These are phyloP conservation scores for Apiospora sp. DNA, from an alignment of 2,329 filamentous ascomycete genomes.

Conservation along the genomic window DNA sequence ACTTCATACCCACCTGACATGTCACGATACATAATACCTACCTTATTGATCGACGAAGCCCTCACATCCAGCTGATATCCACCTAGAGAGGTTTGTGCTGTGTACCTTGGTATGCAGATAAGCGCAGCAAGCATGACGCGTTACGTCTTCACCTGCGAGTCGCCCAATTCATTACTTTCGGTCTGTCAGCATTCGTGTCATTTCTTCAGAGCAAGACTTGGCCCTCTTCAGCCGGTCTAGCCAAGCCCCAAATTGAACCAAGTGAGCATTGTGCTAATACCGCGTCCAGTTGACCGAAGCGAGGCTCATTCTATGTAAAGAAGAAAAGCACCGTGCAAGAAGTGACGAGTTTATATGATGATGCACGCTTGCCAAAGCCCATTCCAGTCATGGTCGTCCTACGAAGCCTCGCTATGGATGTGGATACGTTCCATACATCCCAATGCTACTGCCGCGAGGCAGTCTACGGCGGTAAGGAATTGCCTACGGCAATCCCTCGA, in stretches of 20 bases:
- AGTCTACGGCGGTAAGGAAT: not conserved
- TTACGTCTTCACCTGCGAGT: not conserved
- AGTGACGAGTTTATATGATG: not conserved
- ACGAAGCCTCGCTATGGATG: not conserved
- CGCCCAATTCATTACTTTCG: not conserved
- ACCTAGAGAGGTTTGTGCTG: not conserved
- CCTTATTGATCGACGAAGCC: not conserved
- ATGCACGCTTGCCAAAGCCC: not conserved
- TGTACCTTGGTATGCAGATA: not conserved
- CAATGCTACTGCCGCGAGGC: not conserved
- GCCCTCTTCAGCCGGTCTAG: not conserved
- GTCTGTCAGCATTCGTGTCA: not conserved
- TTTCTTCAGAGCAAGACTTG: not conserved
- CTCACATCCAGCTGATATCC: not conserved
- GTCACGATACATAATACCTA: not conserved
- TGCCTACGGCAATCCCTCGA: slow-evolving; percentile 10
- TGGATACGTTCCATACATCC: not conserved
- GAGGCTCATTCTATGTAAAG: not conserved
- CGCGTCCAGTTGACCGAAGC: not conserved
- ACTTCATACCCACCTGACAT: not conserved
- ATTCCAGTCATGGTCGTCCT: not conserved
- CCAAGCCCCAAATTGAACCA: not conserved
- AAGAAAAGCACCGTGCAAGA: not conserved
- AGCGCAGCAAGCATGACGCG: slow-evolving; percentile 5
- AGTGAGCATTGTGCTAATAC: not conserved